A percentile compares a stretch with the other conserved stretches of the same genome.
These are phyloP conservation scores for Testicularia cyperi DNA, from an alignment of 1,284 basidiomycete genomes.

Conservation along the genomic window DNA sequence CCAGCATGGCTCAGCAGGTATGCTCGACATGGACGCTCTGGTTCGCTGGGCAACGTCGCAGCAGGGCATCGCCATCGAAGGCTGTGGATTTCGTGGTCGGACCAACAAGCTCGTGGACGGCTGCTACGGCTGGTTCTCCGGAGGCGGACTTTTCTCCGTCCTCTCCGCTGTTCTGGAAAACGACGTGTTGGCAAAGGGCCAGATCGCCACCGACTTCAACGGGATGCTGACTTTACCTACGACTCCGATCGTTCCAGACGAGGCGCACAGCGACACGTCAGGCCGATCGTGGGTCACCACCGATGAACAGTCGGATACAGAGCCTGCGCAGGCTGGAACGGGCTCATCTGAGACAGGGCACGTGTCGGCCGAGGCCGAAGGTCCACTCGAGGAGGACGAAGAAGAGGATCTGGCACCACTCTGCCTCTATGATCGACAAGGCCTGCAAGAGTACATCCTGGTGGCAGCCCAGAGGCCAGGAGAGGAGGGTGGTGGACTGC, in stretches of 20 bases:
- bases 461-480: constrained; percentile 76
- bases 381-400: constrained; percentile 7
- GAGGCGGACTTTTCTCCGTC: constrained; percentile 83
- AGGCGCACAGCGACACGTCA: too few relatives aligned
- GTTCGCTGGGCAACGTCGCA: constrained; percentile 81
- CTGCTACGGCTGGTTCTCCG: constrained; percentile 95
- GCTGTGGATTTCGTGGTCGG: constrained; percentile 88
- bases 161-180: constrained; percentile 69
- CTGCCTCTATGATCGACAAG: constrained; percentile 62
- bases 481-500: constrained; percentile 69
- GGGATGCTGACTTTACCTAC: constrained; percentile 22
- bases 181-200: constrained; percentile 45
- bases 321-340: too few relatives aligned
- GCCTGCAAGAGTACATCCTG: constrained; percentile 84
- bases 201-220: constrained; percentile 17
- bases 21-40: constrained; percentile 69
- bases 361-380: background rate
- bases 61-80: constrained; percentile 80
- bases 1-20: constrained; percentile 41
- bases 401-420: constrained; percentile 21
- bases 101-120: constrained; percentile 98
- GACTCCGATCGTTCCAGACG: constrained; percentile 1
- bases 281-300: too few relatives aligned
- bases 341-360: too few relatives aligned
- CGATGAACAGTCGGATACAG: too few relatives aligned